phyloP scores from a whole-genome alignment of 1,284 basidiomycete genomes.

The Austroboletus novae-zelandiae region DNA sequence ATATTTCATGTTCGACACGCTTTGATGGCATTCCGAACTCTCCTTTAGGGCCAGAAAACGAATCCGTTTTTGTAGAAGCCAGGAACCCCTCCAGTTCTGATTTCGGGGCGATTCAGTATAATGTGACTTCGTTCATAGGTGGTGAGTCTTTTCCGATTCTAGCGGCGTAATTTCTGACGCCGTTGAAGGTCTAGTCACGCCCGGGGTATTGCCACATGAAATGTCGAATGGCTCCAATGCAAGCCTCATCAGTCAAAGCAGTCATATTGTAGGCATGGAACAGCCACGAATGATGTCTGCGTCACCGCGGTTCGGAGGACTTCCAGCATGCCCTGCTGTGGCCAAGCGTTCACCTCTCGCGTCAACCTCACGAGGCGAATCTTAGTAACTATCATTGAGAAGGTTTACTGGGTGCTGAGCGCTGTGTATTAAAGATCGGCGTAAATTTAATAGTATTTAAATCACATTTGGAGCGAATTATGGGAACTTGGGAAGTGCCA shows the following conservation, averaged over 20 bases:
- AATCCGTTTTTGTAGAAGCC: slow-evolving; percentile 22
- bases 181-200: slow-evolving; percentile 33
- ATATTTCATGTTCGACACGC: slow-evolving; percentile 16
- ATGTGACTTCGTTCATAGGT: slow-evolving; percentile 74
- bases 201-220: slow-evolving; percentile 5
- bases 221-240: not conserved
- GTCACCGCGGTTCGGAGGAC: not conserved
- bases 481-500: too few species aligned
- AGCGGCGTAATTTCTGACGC: slow-evolving; percentile 1
- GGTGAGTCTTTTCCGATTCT: slow-evolving; percentile 40
- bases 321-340: slow-evolving; percentile 4
- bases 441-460: too few species aligned
- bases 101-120: slow-evolving; percentile 59
- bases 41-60: slow-evolving; percentile 32
- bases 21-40: slow-evolving; percentile 27
- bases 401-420: too few species aligned
- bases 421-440: too few species aligned
- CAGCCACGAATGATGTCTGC: not conserved
- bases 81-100: slow-evolving; percentile 28
- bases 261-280: not conserved
- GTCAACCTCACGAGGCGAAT: slow-evolving; percentile 6
- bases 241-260: not conserved
- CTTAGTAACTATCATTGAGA: not conserved
- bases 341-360: slow-evolving; percentile 1
- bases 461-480: too few species aligned